Conservation (phyloP, 2,329 filamentous ascomycete genomes). For the Saccharata proteae region DNA sequence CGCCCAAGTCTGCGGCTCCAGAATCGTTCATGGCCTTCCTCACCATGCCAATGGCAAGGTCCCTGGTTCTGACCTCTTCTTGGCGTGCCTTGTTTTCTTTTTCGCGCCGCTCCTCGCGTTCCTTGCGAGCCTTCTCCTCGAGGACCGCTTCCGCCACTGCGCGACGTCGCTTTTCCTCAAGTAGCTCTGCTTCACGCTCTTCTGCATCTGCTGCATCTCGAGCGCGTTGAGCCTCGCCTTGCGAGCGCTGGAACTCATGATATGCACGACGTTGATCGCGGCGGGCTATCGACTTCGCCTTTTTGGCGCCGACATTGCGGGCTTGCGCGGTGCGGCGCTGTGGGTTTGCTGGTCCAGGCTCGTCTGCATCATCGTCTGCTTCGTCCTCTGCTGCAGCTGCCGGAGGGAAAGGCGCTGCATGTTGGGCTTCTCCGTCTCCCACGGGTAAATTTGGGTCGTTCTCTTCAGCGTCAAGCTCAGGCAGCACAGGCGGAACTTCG, state of each 20-base stretch:
- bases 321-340: conserved; percentile 16
- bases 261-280: conserved; percentile 32
- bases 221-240: conserved; percentile 34
- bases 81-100: conserved; percentile 25
- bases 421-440: no score
- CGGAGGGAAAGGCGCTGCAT: no score
- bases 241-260: conserved; percentile 37
- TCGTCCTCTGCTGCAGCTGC: conserved; percentile 14
- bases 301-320: conserved; percentile 34
- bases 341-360: conserved; percentile 23
- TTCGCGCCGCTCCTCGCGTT: conserved; percentile 27
- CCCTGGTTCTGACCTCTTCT: conserved; percentile 19
- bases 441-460: no score
- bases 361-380: conserved; percentile 8
- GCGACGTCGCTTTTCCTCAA: conserved; percentile 28
- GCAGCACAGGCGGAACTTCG: no score
- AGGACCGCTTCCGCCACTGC: conserved; percentile 31
- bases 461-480: no score
- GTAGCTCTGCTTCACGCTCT: conserved; percentile 32
- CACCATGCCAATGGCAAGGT: conserved; percentile 21
- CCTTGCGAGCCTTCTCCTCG: conserved; percentile 26
- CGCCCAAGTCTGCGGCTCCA: conserved; percentile 23
- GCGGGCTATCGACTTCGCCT: conserved; percentile 35
- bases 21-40: conserved; percentile 12
- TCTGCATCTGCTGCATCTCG: conserved; percentile 30